These are phyloP conservation scores for Suillus bovinus DNA, from an alignment of 768 basidiomycete species.

Conservation along the genomic window DNA sequence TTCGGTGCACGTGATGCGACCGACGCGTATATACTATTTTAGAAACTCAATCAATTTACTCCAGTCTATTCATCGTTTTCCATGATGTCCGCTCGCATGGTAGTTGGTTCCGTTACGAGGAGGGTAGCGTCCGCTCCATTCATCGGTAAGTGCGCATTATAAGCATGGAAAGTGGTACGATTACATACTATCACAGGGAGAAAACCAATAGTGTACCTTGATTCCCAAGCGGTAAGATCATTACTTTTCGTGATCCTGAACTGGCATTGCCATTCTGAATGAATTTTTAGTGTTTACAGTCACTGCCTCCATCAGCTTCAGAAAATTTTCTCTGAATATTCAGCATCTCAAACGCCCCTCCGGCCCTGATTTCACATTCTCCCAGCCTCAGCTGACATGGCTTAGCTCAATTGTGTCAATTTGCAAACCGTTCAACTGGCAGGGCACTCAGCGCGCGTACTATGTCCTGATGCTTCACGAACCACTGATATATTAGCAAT, in stretches of 20 bases:
- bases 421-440: slow-evolving; percentile 87
- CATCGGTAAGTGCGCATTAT: slow-evolving; percentile 24
- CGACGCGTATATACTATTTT: too few species aligned
- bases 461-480: slow-evolving; percentile 38
- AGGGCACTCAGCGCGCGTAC: slow-evolving; percentile 72
- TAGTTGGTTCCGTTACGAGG: slow-evolving; percentile 59
- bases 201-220: slow-evolving; percentile 36
- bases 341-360: slow-evolving; percentile 89
- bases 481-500: not conserved
- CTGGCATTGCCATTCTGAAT: not conserved
- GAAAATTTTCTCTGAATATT: slow-evolving; percentile 76
- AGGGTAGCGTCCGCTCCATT: slow-evolving; percentile 43
- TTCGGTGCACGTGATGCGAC: too few species aligned
- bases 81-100: slow-evolving; percentile 49
- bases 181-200: slow-evolving; percentile 20
- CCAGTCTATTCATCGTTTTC: slow-evolving; percentile 7
- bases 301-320: slow-evolving; percentile 52
- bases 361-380: slow-evolving; percentile 95
- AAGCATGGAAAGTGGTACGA: not conserved
- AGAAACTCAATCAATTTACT: slow-evolving; percentile 2
- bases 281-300: slow-evolving; percentile 45
- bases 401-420: slow-evolving; percentile 82
- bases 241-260: slow-evolving; percentile 9
- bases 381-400: slow-evolving; percentile 94
- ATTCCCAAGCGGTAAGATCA: slow-evolving; percentile 42